phyloP scores from a whole-genome alignment of 2,329 filamentous ascomycete genomes.

The Hirsutella rhossiliensis region DNA sequence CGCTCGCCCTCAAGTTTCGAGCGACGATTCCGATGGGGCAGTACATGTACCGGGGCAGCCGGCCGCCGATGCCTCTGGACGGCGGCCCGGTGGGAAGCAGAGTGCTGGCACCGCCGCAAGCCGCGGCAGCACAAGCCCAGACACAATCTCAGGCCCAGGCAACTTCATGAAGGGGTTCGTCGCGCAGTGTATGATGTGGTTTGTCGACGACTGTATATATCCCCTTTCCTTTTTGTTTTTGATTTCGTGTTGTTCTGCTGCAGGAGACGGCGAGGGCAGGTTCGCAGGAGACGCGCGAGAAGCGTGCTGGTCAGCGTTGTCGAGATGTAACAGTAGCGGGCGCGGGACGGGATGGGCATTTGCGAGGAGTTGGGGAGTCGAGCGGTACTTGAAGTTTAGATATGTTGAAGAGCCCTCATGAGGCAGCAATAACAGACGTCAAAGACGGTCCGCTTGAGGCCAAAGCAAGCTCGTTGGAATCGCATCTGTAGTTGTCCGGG shows the following conservation, averaged over 20 bases:
- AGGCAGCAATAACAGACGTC: conserved; percentile 6
- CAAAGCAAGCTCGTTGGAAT: not conserved
- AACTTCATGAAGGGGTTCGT: conserved; percentile 9
- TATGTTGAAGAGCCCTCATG: conserved; percentile 9
- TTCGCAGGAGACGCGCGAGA: not conserved
- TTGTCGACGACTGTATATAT: conserved; percentile 6
- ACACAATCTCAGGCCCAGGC: conserved; percentile 1
- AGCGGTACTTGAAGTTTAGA: conserved; percentile 12
- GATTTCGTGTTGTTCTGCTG: not conserved
- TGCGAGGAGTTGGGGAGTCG: conserved; percentile 25
- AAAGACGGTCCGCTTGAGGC: not conserved
- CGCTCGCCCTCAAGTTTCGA: conserved; percentile 46
- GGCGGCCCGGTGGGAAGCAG: conserved; percentile 12
- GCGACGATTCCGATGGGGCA: conserved; percentile 42
- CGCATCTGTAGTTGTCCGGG: too few species aligned
- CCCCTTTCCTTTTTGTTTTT: conserved; percentile 2
- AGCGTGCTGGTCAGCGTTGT: not conserved
- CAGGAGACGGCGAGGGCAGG: not conserved
- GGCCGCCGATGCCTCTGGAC: conserved; percentile 20
- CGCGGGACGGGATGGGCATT: conserved; percentile 13
- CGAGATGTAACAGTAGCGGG: conserved; percentile 5
- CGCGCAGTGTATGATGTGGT: conserved; percentile 10
- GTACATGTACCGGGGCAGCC: conserved; percentile 25
- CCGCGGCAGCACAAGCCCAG: conserved; percentile 8
- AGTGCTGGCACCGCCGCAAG: conserved; percentile 12